A percentile compares a stretch with the other conserved stretches of the same genome.
Evolutionary conservation across 2,329 filamentous ascomycete genomes (phyloP).

Genomic region (Venturia nashicola): DNA sequence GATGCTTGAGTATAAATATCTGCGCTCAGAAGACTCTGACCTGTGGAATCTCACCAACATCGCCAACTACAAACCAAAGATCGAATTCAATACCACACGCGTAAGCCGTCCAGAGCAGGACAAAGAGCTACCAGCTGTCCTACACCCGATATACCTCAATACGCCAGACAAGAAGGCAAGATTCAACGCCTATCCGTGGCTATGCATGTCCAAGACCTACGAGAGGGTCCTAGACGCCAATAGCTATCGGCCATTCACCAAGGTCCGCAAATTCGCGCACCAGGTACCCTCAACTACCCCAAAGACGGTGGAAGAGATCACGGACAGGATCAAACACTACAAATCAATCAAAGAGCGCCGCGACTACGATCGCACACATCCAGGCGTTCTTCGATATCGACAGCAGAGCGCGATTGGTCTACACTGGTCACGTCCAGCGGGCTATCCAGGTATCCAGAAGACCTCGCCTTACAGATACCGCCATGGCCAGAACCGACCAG

Average conservation of each 20-base stretch:
- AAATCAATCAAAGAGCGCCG: not conserved
- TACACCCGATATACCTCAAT: not conserved
- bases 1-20: constrained; percentile 2
- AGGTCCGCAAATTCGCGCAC: not conserved
- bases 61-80: not conserved
- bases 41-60: not conserved
- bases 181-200: not conserved
- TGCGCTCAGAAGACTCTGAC: not conserved
- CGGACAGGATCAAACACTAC: not conserved
- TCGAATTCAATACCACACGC: not conserved
- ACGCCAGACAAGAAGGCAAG: not conserved
- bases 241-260: not conserved
- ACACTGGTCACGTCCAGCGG: not conserved
- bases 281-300: not conserved
- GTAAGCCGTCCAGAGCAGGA: not conserved
- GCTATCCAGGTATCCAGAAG: not conserved
- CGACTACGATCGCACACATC: not conserved
- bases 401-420: not conserved
- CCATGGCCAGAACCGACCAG: not conserved
- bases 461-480: not conserved
- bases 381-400: not conserved
- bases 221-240: not conserved
- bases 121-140: not conserved
- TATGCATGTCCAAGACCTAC: not conserved
- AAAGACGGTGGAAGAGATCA: not conserved